Conservation (phyloP, 305 asterid genomes). For the Fraxinus greggii region DNA sequence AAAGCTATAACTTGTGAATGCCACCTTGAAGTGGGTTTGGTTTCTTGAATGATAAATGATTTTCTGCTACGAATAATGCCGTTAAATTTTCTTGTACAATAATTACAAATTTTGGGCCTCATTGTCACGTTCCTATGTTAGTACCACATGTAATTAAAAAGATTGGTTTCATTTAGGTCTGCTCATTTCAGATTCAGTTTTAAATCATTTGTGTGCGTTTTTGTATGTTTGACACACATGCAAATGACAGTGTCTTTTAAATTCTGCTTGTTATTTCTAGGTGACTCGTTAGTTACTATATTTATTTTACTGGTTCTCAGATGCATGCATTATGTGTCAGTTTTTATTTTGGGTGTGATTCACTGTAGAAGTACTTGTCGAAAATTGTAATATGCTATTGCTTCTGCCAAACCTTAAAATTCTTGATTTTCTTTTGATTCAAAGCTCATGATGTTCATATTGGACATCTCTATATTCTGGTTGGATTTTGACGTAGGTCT, state of each 20-base stretch:
- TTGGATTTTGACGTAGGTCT: constrained; percentile 21
- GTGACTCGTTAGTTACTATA: neutral
- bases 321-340: neutral
- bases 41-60: neutral
- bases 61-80: too few species aligned
- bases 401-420: constrained; percentile 3
- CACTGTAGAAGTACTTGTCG: neutral
- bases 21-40: neutral
- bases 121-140: neutral
- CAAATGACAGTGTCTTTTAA: neutral
- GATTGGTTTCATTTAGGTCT: neutral
- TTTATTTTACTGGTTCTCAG: neutral
- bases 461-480: neutral
- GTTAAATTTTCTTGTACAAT: neutral
- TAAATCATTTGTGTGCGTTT: neutral
- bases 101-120: neutral
- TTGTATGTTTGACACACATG: neutral
- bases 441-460: neutral
- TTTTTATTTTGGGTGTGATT: constrained; percentile 14
- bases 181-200: neutral
- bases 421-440: neutral
- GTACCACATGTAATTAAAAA: neutral
- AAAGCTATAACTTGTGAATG: neutral
- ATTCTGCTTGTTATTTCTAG: neutral
- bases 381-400: neutral